A percentile compares a stretch with the other conserved stretches of the same genome.
These are phyloP conservation scores for Ogataea methylovora DNA, from an alignment of 805 yeast species.

Conservation along the genomic window DNA sequence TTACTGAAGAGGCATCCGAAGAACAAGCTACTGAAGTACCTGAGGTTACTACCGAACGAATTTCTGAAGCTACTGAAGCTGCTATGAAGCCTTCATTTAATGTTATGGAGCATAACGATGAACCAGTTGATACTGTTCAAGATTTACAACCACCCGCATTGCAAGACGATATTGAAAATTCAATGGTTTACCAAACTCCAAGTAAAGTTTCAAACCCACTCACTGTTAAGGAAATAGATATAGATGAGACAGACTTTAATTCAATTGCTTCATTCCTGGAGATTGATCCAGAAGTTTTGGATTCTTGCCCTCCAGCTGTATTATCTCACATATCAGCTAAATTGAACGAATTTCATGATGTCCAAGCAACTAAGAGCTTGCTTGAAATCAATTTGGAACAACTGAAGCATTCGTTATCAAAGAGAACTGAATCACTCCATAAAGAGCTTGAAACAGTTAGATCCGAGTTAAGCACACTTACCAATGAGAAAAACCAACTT, in stretches of 20 bases:
- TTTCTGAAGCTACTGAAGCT: too few relatives aligned
- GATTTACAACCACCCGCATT: too few relatives aligned
- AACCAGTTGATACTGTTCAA: too few relatives aligned
- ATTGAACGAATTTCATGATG: slow-evolving; percentile 25
- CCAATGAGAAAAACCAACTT: slow-evolving; percentile 11
- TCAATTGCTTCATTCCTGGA: slow-evolving; percentile 28
- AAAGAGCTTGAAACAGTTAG: slow-evolving; percentile 18
- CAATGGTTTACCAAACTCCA: too few relatives aligned
- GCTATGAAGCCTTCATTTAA: too few relatives aligned
- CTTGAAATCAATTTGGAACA: slow-evolving; percentile 35
- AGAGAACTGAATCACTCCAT: slow-evolving; percentile 25
- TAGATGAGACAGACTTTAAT: neutral
- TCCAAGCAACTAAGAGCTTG: slow-evolving; percentile 30
- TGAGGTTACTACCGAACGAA: too few relatives aligned
- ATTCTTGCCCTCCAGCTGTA: slow-evolving; percentile 11
- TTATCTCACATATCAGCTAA: slow-evolving; percentile 22
- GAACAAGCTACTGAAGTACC: too few relatives aligned
- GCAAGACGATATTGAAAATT: too few relatives aligned
- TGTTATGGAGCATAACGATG: too few relatives aligned
- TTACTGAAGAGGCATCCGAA: too few relatives aligned
- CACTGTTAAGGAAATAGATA: slow-evolving; percentile 3
- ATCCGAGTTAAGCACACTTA: too few relatives aligned
- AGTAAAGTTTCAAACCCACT: too few relatives aligned
- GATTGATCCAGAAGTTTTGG: slow-evolving; percentile 18
- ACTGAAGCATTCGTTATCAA: slow-evolving; percentile 24